phyloP scores from a whole-genome alignment of 2,329 filamentous ascomycete genomes.

The Drechslera avenae region DNA sequence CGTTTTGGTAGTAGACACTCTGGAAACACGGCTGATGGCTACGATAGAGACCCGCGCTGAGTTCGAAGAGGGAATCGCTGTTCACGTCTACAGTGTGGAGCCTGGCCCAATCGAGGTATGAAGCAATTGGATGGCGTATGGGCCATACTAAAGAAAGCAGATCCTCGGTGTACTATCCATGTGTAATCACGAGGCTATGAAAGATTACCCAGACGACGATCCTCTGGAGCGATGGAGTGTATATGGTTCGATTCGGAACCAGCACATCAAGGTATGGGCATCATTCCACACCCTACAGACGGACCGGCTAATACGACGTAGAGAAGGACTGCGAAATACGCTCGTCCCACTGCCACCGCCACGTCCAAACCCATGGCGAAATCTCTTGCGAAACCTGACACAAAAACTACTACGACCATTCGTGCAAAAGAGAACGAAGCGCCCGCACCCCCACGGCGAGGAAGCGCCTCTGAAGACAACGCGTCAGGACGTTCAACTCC shows the following conservation, averaged over 20 bases:
- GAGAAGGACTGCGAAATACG: slow-evolving; percentile 51
- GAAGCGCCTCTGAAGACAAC: slow-evolving; percentile 42
- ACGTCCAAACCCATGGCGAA: slow-evolving; percentile 19
- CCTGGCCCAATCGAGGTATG: slow-evolving; percentile 68
- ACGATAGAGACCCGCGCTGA: slow-evolving; percentile 65
- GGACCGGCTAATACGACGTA: slow-evolving; percentile 34
- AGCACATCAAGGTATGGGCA: slow-evolving; percentile 61
- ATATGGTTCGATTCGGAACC: slow-evolving; percentile 78
- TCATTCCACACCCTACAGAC: not conserved
- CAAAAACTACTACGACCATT: slow-evolving; percentile 24
- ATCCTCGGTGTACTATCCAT: slow-evolving; percentile 72
- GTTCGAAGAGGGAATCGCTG: slow-evolving; percentile 74
- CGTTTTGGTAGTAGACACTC: slow-evolving; percentile 15
- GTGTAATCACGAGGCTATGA: slow-evolving; percentile 66
- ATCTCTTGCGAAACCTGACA: slow-evolving; percentile 16
- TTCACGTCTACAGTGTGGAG: slow-evolving; percentile 87
- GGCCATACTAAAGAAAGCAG: slow-evolving; percentile 54
- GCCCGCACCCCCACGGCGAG: slow-evolving; percentile 22
- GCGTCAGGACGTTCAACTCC: slow-evolving; percentile 43
- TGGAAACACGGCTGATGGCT: slow-evolving; percentile 15
- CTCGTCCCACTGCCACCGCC: slow-evolving; percentile 42
- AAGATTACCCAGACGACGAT: slow-evolving; percentile 63
- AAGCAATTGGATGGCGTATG: not conserved
- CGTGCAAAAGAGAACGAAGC: slow-evolving; percentile 30
- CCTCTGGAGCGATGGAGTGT: slow-evolving; percentile 62